Percentiles rank a stretch among this genome's conserved stretches.
These are phyloP conservation scores for Podosphaera fusca DNA, from an alignment of 2,329 filamentous ascomycete species.

Conservation along the genomic window DNA sequence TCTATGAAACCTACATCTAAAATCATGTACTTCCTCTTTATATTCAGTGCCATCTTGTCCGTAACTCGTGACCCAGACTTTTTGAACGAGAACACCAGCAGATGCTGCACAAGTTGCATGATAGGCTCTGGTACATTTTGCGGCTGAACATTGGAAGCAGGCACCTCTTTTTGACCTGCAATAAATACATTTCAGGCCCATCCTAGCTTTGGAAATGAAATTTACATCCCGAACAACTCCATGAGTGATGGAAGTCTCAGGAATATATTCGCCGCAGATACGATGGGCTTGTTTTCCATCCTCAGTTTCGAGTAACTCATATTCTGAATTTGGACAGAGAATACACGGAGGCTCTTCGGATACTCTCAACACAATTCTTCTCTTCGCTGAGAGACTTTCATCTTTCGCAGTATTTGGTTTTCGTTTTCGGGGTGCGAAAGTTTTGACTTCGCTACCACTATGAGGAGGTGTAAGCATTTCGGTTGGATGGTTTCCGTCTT, in stretches of 20 bases:
- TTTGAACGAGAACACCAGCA: slow-evolving; percentile 77
- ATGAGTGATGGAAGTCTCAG: slow-evolving; percentile 47
- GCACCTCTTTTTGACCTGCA: slow-evolving; percentile 88
- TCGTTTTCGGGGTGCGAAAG: slow-evolving; percentile 38
- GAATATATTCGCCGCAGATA: slow-evolving; percentile 72
- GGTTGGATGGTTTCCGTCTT: slow-evolving; percentile 39
- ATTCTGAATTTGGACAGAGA: slow-evolving; percentile 75
- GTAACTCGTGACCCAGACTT: slow-evolving; percentile 65
- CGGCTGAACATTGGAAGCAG: slow-evolving; percentile 88
- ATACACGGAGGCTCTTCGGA: slow-evolving; percentile 58
- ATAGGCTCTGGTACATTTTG: slow-evolving; percentile 82
- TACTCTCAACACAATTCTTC: slow-evolving; percentile 46
- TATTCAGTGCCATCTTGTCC: slow-evolving; percentile 83
- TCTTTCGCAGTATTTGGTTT: slow-evolving; percentile 36
- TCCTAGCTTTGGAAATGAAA: slow-evolving; percentile 62
- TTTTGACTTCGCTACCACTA: slow-evolving; percentile 45
- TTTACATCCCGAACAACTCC: slow-evolving; percentile 47
- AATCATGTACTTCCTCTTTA: slow-evolving; percentile 74
- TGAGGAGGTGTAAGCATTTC: slow-evolving; percentile 57
- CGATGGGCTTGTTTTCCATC: slow-evolving; percentile 73
- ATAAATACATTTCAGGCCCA: slow-evolving; percentile 76
- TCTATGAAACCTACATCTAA: slow-evolving; percentile 85
- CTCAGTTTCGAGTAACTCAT: slow-evolving; percentile 66
- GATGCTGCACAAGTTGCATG: slow-evolving; percentile 86
- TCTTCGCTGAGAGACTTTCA: slow-evolving; percentile 32